phyloP scores from a whole-genome alignment of 495 filamentous ascomycete genomes.

The Chlorociboria aeruginascens region DNA sequence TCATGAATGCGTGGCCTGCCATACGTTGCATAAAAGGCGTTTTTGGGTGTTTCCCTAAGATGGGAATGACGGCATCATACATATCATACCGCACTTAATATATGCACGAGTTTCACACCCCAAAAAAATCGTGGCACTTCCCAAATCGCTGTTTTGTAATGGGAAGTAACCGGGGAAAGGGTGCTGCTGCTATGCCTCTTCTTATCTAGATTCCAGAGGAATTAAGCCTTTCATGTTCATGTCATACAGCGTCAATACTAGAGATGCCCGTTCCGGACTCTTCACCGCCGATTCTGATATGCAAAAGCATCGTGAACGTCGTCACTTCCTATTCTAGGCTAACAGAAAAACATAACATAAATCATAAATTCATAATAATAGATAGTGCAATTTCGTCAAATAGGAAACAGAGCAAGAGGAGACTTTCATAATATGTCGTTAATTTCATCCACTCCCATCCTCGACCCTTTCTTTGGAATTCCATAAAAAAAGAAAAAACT shows the following conservation, averaged over 20 bases:
- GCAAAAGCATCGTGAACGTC: background rate
- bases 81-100: too few relatives aligned
- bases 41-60: too few relatives aligned
- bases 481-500: too few relatives aligned
- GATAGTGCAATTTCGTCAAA: background rate
- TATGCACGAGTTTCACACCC: too few relatives aligned
- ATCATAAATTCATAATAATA: constrained; percentile 7
- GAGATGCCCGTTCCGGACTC: background rate
- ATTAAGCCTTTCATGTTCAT: background rate
- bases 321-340: constrained; percentile 4
- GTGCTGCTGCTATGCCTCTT: background rate
- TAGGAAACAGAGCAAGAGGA: background rate
- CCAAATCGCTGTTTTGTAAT: too few relatives aligned
- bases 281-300: constrained; percentile 4
- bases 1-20: too few relatives aligned
- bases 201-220: background rate
- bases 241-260: background rate
- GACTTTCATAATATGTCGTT: too few relatives aligned
- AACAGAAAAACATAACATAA: constrained; percentile 1
- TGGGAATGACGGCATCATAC: too few relatives aligned
- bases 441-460: background rate
- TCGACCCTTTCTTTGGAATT: background rate
- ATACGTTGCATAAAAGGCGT: too few relatives aligned
- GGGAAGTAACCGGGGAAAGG: too few relatives aligned
- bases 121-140: too few relatives aligned